Evolutionary conservation across 2,329 filamentous ascomycete genomes (phyloP).

Genomic region (Thelonectria olida): DNA sequence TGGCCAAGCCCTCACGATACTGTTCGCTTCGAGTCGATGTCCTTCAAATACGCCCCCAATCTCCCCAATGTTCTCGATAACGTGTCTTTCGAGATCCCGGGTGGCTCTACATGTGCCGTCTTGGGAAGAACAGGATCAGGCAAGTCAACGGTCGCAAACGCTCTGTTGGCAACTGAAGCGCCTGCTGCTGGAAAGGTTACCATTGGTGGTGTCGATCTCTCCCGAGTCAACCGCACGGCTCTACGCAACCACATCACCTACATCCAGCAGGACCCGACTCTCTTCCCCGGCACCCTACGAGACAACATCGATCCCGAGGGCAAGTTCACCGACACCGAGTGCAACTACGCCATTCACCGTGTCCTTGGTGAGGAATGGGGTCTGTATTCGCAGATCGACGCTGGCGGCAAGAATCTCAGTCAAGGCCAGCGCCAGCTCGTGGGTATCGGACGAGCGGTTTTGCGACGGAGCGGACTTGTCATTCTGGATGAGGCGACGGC

Average conservation of each 20-base stretch:
- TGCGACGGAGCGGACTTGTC: constrained; percentile 68
- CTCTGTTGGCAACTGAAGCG: constrained; percentile 64
- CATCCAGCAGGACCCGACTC: constrained; percentile 70
- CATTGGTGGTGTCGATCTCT: constrained; percentile 64
- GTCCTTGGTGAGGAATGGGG: constrained; percentile 64
- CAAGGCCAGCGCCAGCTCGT: constrained; percentile 72
- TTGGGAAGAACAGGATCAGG: constrained; percentile 87
- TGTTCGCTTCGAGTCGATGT: constrained; percentile 80
- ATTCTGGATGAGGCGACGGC: constrained; percentile 74
- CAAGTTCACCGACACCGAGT: constrained; percentile 63
- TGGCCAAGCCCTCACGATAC: constrained; percentile 81
- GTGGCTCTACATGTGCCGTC: constrained; percentile 69
- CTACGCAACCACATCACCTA: constrained; percentile 68
- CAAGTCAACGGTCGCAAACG: constrained; percentile 79
- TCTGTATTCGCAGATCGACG: constrained; percentile 62
- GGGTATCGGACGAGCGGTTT: constrained; percentile 66
- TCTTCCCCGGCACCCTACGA: constrained; percentile 67
- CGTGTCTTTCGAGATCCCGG: constrained; percentile 77
- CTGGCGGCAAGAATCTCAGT: constrained; percentile 68
- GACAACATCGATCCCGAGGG: constrained; percentile 76
- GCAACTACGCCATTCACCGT: constrained; percentile 62
- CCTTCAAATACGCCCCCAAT: constrained; percentile 80
- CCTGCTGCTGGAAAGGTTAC: constrained; percentile 60
- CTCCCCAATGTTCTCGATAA: constrained; percentile 77
- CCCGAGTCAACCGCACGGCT: constrained; percentile 61